Base-by-base conservation (phyloP, 805 yeast genomes). In the Wickerhamomyces strasburgensis region DNA sequence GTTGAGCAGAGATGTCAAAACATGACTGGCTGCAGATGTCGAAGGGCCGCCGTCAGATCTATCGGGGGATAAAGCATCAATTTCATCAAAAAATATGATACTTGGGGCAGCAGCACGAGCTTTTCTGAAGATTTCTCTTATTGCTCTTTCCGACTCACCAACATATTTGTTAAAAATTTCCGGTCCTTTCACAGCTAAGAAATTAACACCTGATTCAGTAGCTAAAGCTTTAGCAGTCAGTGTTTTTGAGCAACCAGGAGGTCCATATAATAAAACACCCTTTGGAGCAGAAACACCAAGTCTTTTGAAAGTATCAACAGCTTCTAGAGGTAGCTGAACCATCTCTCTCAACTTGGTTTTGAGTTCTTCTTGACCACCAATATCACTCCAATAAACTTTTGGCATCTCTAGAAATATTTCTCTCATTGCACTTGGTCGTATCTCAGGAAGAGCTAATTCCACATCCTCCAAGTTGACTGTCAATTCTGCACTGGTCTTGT, bases 191-290 rank as follows among this genome's bases (percentile, higher is more conserved):
- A 90, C 96, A 0, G 98, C 96, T 35, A 90, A 60, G 58, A 90
- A 90, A 52, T 90, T 90, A 34, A 90, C 72, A 0, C 97, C 97
- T 2, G 96, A 83, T 61, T 90, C 98, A 0, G 96, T 84, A 0
- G 98, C 98, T 21, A 90, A 64, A 0, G 97, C 97, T 54, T 90
- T 90, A 2, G 97, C 98, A 0, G 95, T 86, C 43, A 90, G 62
- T 0, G 98, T 90, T 53, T 90, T 90, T 9, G 97, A 89, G 64
- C 98, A 90, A 13, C 98, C 98, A 0, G 98, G 98, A 1, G 99
- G 99, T 0, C 99, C 99, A 59, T 93, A 93, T 15, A 93, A 66
- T 32, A 93, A 61, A 1, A 93, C 83, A 26, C 99, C 99, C 48
- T 86, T 84, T 3, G 99, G 99, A 0, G 98, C 88, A 29, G 75